Percentiles rank a stretch among this genome's conserved stretches.
Conservation (phyloP, 2,329 filamentous ascomycete genomes). For the Dothiorella sarmentorum region DNA sequence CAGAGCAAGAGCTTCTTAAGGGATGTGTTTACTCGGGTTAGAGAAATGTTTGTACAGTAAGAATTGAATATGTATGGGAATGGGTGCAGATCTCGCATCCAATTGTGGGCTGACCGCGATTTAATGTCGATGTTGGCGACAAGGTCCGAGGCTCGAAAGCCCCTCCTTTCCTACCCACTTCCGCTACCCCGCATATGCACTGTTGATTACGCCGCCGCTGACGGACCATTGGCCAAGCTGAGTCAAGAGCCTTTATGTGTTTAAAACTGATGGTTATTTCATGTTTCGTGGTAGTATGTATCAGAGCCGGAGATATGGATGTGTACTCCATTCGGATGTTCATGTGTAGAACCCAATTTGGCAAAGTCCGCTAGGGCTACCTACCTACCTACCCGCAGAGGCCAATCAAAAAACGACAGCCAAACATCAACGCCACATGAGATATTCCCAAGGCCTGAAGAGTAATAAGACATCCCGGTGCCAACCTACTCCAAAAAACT, state of each 20-base stretch:
- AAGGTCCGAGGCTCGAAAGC: slow-evolving; percentile 2
- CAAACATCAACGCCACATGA: background rate
- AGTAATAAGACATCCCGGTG: background rate
- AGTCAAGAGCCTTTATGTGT: background rate
- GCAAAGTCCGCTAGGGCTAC: background rate
- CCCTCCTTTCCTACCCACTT: slow-evolving; percentile 4
- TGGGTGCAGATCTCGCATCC: background rate
- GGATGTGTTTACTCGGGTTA: background rate
- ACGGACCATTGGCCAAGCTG: background rate
- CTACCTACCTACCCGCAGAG: background rate
- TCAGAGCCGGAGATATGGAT: background rate
- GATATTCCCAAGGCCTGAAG: background rate
- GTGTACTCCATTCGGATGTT: background rate
- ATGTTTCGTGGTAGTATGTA: background rate
- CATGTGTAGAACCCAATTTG: background rate
- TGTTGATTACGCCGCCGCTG: background rate
- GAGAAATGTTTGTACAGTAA: background rate
- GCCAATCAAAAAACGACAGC: background rate
- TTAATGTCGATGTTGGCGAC: slow-evolving; percentile 6
- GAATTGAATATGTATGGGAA: background rate
- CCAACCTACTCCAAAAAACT: slow-evolving; percentile 9
- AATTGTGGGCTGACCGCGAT: slow-evolving; percentile 1
- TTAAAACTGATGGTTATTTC: background rate
- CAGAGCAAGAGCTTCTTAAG: background rate
- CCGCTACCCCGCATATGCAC: slow-evolving; percentile 17